Conservation (phyloP, 352 stramenopile genomes). For the Globisporangium barbulae region DNA sequence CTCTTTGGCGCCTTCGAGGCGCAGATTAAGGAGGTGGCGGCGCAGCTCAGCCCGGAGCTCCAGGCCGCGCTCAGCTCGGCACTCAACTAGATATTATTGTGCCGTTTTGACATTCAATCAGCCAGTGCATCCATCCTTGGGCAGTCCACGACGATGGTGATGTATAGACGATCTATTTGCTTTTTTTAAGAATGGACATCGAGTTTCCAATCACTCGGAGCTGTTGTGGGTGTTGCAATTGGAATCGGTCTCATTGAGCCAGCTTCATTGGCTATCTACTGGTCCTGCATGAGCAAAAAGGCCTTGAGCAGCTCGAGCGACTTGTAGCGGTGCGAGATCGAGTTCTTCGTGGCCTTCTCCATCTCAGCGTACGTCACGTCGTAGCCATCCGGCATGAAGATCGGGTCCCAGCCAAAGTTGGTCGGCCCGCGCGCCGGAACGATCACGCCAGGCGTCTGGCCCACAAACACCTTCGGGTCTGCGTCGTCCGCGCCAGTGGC, state of each 20-base stretch:
- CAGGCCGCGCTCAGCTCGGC: conserved; percentile 63
- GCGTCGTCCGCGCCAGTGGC: conserved; percentile 44
- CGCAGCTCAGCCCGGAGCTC: conserved; percentile 65
- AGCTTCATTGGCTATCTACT: background rate
- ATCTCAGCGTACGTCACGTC: conserved; percentile 89
- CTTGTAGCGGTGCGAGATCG: conserved; percentile 89
- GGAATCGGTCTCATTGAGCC: background rate
- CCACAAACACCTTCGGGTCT: conserved; percentile 93
- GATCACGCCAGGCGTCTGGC: conserved; percentile 91
- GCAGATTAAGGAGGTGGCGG: conserved; percentile 79
- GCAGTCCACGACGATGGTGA: conserved; percentile 3
- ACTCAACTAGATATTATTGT: conserved; percentile 39
- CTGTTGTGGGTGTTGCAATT: background rate
- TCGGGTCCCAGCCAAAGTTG: conserved; percentile 90
- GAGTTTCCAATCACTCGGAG: background rate
- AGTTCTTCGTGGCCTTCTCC: conserved; percentile 89
- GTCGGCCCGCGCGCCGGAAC: conserved; percentile 85
- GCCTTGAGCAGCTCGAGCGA: conserved; percentile 63
- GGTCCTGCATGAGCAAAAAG: conserved; percentile 24
- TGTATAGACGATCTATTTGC: conserved; percentile 19
- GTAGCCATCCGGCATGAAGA: conserved; percentile 88
- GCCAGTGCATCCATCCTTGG: background rate
- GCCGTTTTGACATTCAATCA: background rate
- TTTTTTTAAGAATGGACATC: conserved; percentile 9
- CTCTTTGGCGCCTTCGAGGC: conserved; percentile 65